Evolutionary conservation across 2,329 filamentous ascomycete genomes (phyloP), one percentile per base, ranked within the genome.

Genomic region (Fusarium pseudograminearum): DNA sequence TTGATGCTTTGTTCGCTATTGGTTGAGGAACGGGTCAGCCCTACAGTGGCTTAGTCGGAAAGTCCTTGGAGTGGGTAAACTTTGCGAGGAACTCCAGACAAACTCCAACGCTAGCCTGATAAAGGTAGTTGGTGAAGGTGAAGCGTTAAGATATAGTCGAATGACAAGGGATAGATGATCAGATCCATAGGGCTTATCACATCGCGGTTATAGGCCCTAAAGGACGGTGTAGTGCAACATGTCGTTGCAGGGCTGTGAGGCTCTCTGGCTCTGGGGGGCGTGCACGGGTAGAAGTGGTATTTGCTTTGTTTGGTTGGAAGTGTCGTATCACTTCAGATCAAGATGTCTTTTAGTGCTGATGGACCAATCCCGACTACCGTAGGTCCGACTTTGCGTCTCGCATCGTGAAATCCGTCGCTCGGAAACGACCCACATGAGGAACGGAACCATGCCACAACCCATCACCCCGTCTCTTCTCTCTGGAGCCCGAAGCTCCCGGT

Each of bases 381-480:
- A 30, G 12, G 44, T 33, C 52, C 30, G 44, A 55, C 42, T 50
- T 55, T 16, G 26, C 10, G 26, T 55, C 59, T 53, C 47, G 55
- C 56, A 53, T 42, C 50, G 40, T 41, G 34, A 26, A 26, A 47
- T 57, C 58, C 44, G 22, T 54, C 55, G 41, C 34, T 46, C 46
- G 33, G 57, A 42, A 58, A 59, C 57, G 31, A 33, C 41, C 55
- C 57, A 46, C 67, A 61, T 52, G 59, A 72, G 26, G 22, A 20
- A 34, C 40, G 61, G 65, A 71, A 66, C 67, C 65, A 65, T 61
- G 60, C 50, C 41, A 70, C 64, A 65, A 61, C 72, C 58, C 48
- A 74, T 71, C 65, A 65, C 73, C 68, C 63, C 68, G 63, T 61
- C 40, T 54, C 56, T 57, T 41, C 24, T 18, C 24, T 26, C 47